Base-by-base conservation (phyloP, 148 eudicot genomes). In the Spergularia marina region DNA sequence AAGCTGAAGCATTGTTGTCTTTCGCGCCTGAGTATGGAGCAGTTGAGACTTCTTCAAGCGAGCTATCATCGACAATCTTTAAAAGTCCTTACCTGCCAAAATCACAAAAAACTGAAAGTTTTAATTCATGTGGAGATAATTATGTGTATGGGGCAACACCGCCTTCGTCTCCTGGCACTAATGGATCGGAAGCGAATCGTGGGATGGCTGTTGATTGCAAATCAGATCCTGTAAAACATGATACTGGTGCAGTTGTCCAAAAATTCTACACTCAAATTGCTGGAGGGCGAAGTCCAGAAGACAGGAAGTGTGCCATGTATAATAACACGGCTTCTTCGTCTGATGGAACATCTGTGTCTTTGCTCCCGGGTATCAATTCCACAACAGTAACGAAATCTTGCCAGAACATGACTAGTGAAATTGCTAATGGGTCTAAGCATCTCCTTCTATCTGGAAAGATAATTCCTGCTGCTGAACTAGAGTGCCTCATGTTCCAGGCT, bases 21-120 rank as follows among this genome's bases (percentile, higher is more conserved):
- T 92, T 95, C 83, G 97, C 98, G 66, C 89, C 96, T 51, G 96
- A 92, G 81, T 95, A 92, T 84, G 93, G 98, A 77, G 96, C 97
- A 74, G 91, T 95, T 74, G 98, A 90, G 76, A 82, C 92, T 65
- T 75, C 88, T 18, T 53, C 86, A 76, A 83, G 86, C 77, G 98
- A 89, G 81, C 74, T 86, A 40, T 85, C 93, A 16, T 89, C 96
- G 39, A 84, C 90, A 16, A 81, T 92, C 64, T 85, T 95, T 77
- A 90, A 83, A 78, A 87, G 85, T 74, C 98, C 98, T 0, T 95
- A 95, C 74, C 76, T 84, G 68, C 98, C 98, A 12, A 90, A 84
- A 81, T 83, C 91, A 78, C 85, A 90, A 71, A 82, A 79, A 76
- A 86, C 76, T 53, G 92, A 90, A 73, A 89, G 96, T 86, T 88